Evolutionary conservation across 1,139 yeast species (phyloP).

Genomic region (Saccharomyces hybrid): DNA sequence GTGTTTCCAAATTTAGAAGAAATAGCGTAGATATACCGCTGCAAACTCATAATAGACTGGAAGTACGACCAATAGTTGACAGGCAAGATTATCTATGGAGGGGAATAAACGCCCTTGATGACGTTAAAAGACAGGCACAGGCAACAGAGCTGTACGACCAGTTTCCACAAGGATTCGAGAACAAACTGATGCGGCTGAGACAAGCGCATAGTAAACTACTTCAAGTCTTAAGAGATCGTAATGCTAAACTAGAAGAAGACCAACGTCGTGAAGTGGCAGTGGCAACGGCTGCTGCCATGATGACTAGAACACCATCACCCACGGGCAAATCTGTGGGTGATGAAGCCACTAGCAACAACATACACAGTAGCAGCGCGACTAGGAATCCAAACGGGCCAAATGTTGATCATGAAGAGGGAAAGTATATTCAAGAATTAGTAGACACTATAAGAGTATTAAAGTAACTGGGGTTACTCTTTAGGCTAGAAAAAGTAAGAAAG

Average conservation of each 20-base stretch:
- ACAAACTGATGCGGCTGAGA: constrained; percentile 49
- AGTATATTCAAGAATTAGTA: constrained; percentile 13
- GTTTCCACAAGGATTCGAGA: constrained; percentile 54
- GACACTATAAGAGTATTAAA: constrained; percentile 9
- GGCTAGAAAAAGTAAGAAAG: neutral
- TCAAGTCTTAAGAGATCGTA: constrained; percentile 41
- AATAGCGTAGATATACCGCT: neutral
- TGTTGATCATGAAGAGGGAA: constrained; percentile 13
- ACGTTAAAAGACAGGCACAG: constrained; percentile 57
- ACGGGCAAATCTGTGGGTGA: constrained; percentile 1
- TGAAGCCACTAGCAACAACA: neutral
- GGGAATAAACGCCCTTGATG: constrained; percentile 73
- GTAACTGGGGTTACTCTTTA: neutral
- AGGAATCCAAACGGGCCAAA: constrained; percentile 3
- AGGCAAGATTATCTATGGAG: constrained; percentile 77
- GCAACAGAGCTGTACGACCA: constrained; percentile 40
- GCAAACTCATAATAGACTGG: constrained; percentile 25
- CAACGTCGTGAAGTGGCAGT: constrained; percentile 11
- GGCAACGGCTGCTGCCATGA: constrained; percentile 6
- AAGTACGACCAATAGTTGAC: constrained; percentile 47
- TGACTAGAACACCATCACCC: constrained; percentile 3
- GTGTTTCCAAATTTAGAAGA: neutral
- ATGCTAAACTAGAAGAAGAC: constrained; percentile 12
- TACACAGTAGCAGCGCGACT: constrained; percentile 2
- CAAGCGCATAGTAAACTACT: constrained; percentile 53